Evolutionary conservation across 495 filamentous ascomycete species (phyloP).

Genomic region (Penicillium longicatenatum): DNA sequence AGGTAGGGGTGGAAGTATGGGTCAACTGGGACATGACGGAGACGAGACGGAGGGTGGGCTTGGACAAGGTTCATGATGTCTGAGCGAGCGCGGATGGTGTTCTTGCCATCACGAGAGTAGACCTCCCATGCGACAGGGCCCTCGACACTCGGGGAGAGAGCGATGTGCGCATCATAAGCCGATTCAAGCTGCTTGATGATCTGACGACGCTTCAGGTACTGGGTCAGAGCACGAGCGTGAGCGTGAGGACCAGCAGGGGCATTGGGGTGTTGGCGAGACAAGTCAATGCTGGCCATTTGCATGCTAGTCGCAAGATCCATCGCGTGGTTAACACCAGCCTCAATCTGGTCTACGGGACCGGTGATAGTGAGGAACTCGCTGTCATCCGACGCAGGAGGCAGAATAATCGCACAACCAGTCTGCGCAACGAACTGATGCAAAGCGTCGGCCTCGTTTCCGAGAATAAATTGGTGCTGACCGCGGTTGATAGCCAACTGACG

Average conservation of each 20-base stretch:
- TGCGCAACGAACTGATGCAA: conserved; percentile 83
- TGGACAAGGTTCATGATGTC: conserved; percentile 81
- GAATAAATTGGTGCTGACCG: conserved; percentile 86
- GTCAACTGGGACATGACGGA: conserved; percentile 71
- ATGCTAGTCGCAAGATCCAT: conserved; percentile 82
- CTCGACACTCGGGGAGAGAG: conserved; percentile 65
- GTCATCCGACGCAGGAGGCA: conserved; percentile 72
- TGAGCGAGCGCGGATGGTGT: conserved; percentile 72
- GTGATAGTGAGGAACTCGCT: conserved; percentile 80
- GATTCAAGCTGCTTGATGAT: conserved; percentile 78
- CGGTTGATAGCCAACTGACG: conserved; percentile 74
- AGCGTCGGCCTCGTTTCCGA: conserved; percentile 75
- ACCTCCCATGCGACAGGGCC: conserved; percentile 77
- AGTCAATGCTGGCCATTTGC: conserved; percentile 75
- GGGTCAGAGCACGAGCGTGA: conserved; percentile 81
- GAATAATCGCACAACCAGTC: conserved; percentile 85
- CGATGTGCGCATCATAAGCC: conserved; percentile 77
- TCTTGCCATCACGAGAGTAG: conserved; percentile 82
- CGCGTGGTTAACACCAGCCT: conserved; percentile 72
- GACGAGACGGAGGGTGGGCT: conserved; percentile 74
- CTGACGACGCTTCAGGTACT: conserved; percentile 76
- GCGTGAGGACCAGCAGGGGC: conserved; percentile 68
- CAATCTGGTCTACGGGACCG: conserved; percentile 72
- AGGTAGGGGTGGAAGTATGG: conserved; percentile 85
- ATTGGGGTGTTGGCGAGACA: conserved; percentile 72